These are phyloP conservation scores for Blastobotrys robertii DNA, from an alignment of 805 yeast genomes.

Conservation along the genomic window DNA sequence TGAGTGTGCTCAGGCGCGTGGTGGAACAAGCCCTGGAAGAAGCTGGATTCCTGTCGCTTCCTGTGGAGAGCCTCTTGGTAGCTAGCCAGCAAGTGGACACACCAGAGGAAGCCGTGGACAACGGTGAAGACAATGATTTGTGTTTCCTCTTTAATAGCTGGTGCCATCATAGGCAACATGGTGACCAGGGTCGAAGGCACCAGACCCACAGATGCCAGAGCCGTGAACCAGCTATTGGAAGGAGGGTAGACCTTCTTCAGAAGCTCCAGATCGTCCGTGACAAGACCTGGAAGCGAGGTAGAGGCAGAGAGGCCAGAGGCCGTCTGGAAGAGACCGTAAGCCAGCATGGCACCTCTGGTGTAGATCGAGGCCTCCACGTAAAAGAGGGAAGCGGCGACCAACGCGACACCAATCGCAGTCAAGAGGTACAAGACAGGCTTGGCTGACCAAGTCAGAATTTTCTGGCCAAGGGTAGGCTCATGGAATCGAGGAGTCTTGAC, in stretches of 20 bases:
- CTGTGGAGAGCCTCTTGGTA: constrained; percentile 2
- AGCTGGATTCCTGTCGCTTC: constrained; percentile 5
- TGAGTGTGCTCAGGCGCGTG: constrained; percentile 20
- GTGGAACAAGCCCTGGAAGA: constrained; percentile 20
- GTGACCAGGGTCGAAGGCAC: constrained; percentile 6
- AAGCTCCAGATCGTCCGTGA: constrained; percentile 4
- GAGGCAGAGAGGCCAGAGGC: constrained; percentile 2
- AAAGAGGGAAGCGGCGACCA: constrained; percentile 1
- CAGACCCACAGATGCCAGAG: constrained; percentile 6
- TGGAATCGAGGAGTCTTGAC: constrained; percentile 6
- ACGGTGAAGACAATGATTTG: constrained; percentile 1
- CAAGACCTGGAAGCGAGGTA: constrained; percentile 2
- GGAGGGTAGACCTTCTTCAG: constrained; percentile 4
- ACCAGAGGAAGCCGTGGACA: constrained; percentile 7
- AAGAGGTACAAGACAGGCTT: constrained; percentile 5
- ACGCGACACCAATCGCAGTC: constrained; percentile 3
- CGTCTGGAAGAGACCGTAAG: neutral
- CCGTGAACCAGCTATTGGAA: constrained; percentile 2
- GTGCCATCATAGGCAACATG: neutral
- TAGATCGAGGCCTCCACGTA: neutral
- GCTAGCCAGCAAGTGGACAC: constrained; percentile 5
- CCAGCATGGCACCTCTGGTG: neutral
- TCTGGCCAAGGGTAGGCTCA: constrained; percentile 1
- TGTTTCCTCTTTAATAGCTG: neutral
- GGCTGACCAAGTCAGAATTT: constrained; percentile 1